phyloP scores from a whole-genome alignment of 2,329 filamentous ascomycete species.

The Sclerotinia trifoliorum region DNA sequence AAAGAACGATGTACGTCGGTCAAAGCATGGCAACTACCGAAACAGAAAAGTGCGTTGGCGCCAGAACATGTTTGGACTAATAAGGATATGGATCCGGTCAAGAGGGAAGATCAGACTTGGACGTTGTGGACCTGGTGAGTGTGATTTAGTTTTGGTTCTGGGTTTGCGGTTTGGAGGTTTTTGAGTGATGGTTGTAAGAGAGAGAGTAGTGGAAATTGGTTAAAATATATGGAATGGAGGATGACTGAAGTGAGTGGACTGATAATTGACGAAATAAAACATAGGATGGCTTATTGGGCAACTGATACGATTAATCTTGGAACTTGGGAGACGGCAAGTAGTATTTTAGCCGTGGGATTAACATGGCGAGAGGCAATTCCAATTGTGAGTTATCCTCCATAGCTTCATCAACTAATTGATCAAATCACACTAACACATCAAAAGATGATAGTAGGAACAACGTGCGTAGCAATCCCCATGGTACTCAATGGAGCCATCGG shows the following conservation, averaged over 20 bases:
- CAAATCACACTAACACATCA: constrained; percentile 22
- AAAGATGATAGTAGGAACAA: constrained; percentile 57
- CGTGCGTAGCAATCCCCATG: constrained; percentile 56
- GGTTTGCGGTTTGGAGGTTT: not conserved
- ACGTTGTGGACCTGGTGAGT: constrained; percentile 41
- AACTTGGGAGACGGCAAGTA: constrained; percentile 54
- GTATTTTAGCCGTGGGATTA: constrained; percentile 51
- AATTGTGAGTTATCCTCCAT: constrained; percentile 33
- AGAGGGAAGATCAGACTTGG: constrained; percentile 38
- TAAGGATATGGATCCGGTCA: constrained; percentile 40
- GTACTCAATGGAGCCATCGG: constrained; percentile 50
- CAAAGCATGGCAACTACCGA: constrained; percentile 49
- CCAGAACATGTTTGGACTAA: constrained; percentile 47
- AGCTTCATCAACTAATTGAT: not conserved
- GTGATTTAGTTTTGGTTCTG: not conserved
- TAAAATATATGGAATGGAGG: not conserved
- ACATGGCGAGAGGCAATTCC: constrained; percentile 55
- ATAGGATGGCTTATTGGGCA: constrained; percentile 43
- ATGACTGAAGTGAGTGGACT: too few species aligned
- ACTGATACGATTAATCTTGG: constrained; percentile 44
- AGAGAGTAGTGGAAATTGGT: not conserved
- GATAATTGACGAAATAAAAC: not conserved
- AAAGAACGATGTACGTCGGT: constrained; percentile 44
- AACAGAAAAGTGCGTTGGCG: constrained; percentile 48
- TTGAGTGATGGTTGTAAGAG: not conserved